Percentiles rank a stretch among this genome's conserved stretches.
phyloP scores from a whole-genome alignment of 441 rosid genomes.

The Raphanus hybrid region DNA sequence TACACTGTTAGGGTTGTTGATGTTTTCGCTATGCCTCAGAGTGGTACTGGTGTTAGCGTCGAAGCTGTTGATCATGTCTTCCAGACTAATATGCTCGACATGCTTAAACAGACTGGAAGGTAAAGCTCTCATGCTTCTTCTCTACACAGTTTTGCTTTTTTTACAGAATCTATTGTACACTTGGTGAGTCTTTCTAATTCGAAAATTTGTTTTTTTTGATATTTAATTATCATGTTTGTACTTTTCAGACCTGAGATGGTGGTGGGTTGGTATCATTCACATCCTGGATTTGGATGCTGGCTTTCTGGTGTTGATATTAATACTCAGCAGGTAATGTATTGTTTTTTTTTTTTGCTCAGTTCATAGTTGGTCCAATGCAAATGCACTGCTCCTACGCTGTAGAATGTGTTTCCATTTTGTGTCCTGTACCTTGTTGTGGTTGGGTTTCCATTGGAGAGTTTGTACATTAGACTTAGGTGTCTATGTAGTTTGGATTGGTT shows the following conservation, averaged over 20 bases:
- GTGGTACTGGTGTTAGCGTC: constrained; percentile 99
- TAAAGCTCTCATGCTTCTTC: constrained; percentile 21
- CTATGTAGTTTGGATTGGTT: neutral
- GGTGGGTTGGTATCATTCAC: constrained; percentile 99
- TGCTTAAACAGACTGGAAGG: constrained; percentile 99
- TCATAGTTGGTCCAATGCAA: constrained; percentile 6
- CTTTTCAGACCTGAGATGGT: constrained; percentile 91
- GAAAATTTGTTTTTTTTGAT: neutral
- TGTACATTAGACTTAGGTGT: too few relatives aligned
- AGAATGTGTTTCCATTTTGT: constrained; percentile 8
- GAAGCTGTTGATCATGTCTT: constrained; percentile 99
- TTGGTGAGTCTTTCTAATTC: neutral
- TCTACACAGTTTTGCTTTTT: neutral
- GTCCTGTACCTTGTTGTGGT: neutral
- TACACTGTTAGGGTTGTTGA: constrained; percentile 96
- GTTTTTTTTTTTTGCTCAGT: neutral
- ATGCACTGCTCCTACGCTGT: neutral
- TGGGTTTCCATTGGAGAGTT: neutral
- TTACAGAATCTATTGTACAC: neutral
- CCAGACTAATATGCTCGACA: constrained; percentile 98
- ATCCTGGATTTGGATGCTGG: constrained; percentile 99
- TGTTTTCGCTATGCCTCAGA: constrained; percentile 99
- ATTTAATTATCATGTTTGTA: neutral
- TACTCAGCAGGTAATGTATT: constrained; percentile 77
- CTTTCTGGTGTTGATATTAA: constrained; percentile 99